Base-by-base conservation (phyloP, 805 yeast genomes). In the Hanseniaspora jakobsenii region DNA sequence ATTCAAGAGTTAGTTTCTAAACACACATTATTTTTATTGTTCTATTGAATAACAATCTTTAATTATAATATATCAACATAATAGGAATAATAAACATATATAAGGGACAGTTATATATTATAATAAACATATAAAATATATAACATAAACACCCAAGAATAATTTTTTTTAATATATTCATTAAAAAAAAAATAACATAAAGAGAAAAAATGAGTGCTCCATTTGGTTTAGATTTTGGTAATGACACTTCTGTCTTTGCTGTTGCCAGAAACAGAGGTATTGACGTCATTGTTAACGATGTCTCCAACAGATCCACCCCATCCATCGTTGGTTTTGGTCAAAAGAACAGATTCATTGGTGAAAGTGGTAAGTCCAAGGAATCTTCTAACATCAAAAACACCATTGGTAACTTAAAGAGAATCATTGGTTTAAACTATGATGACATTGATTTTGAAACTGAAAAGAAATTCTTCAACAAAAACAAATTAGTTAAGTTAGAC, bases 221-320 rank as follows among this genome's bases (percentile, higher is more conserved):
- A 67, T 82, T 87, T 61, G 98, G 98, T 72, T 79, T 91, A 66
- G 98, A 91, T 77, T 81, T 91, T 63, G 98, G 98, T 70, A 86
- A 86, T 71, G 73, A 76, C 72, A 82, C 75, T 73, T 78, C 95
- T 52, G 96, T 89, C 55, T 75, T 89, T 62, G 97, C 94, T 34
- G 81, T 94, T 62, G 98, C 98, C 51, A 81, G 89, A 65, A 91
- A 89, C 77, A 80, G 97, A 72, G 97, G 97, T 62, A 91, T 91
- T 62, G 99, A 91, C 66, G 80, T 91, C 58, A 84, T 91, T 58
- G 97, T 91, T 69, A 91, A 91, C 64, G 99, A 91, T 69, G 97
- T 91, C 38, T 87, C 97, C 47, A 91, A 91, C 80, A 81, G 99
- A 67, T 66, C 93, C 54, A 91, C 99, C 27, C 98, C 99, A 53